phyloP scores from a whole-genome alignment of 2,329 filamentous ascomycete genomes.

The Xylogone sp. region DNA sequence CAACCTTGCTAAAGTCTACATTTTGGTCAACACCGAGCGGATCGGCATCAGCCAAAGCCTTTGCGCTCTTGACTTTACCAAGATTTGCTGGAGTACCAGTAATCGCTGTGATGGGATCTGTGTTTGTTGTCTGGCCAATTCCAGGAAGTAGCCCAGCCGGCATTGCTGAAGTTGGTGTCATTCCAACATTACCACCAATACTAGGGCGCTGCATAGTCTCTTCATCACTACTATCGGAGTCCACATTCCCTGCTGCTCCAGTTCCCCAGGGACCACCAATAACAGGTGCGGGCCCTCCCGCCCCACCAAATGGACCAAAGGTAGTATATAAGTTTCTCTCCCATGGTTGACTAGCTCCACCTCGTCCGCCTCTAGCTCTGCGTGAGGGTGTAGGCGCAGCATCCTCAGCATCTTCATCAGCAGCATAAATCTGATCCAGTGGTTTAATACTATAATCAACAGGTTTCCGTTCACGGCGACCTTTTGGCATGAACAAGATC shows the following conservation, averaged over 20 bases:
- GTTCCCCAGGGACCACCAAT: slow-evolving; percentile 68
- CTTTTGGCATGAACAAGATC: slow-evolving; percentile 56
- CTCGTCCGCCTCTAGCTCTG: slow-evolving; percentile 57
- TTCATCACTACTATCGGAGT: slow-evolving; percentile 96
- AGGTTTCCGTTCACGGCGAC: slow-evolving; percentile 55
- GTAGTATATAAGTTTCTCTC: slow-evolving; percentile 85
- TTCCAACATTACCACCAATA: slow-evolving; percentile 61
- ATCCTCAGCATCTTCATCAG: slow-evolving; percentile 72
- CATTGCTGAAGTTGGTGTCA: slow-evolving; percentile 53
- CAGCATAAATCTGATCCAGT: slow-evolving; percentile 63
- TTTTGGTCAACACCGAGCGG: slow-evolving; percentile 89
- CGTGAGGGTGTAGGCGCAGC: slow-evolving; percentile 65
- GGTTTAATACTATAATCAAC: slow-evolving; percentile 87
- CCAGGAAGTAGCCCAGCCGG: slow-evolving; percentile 48
- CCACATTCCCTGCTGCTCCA: slow-evolving; percentile 71
- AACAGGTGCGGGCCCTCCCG: slow-evolving; percentile 53
- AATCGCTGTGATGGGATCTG: slow-evolving; percentile 49
- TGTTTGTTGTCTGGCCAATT: slow-evolving; percentile 48
- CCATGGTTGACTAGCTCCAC: slow-evolving; percentile 43
- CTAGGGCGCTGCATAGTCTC: slow-evolving; percentile 65
- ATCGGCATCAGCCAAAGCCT: slow-evolving; percentile 88
- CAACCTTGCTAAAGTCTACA: slow-evolving; percentile 92
- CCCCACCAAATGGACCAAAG: slow-evolving; percentile 88
- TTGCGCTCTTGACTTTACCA: slow-evolving; percentile 90
- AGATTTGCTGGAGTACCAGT: slow-evolving; percentile 74